Conservation (phyloP, 1,284 basidiomycete genomes). For the Moniliella sp. region DNA sequence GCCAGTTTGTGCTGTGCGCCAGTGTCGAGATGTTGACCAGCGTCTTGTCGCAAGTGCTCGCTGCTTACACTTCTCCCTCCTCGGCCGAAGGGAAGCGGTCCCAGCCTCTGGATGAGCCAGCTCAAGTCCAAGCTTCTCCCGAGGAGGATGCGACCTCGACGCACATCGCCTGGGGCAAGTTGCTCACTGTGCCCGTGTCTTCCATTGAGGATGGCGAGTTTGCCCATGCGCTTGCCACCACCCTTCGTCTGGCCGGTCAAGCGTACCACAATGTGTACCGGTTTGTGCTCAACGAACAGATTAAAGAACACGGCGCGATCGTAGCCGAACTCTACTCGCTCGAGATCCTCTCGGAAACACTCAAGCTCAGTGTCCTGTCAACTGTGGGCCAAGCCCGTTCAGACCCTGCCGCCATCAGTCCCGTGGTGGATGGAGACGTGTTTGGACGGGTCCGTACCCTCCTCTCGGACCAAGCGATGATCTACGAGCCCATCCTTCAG, state of each 20-base stretch:
- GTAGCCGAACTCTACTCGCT: constrained; percentile 14
- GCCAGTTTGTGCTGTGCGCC: constrained; percentile 66
- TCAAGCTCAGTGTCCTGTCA: constrained; percentile 74
- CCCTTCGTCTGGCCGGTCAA: constrained; percentile 19
- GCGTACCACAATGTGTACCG: constrained; percentile 23
- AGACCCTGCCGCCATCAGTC: constrained; percentile 1
- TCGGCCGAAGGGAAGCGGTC: no score
- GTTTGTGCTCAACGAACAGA: constrained; percentile 19
- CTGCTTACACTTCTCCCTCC: constrained; percentile 34
- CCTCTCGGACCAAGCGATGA: constrained; percentile 57
- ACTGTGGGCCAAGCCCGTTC: constrained; percentile 48
- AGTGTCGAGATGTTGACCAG: constrained; percentile 64
- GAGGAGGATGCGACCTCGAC: constrained; percentile 52
- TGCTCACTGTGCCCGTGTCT: constrained; percentile 27
- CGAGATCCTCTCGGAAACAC: constrained; percentile 14
- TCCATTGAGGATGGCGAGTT: constrained; percentile 44
- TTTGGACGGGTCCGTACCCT: constrained; percentile 52
- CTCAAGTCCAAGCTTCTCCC: no score
- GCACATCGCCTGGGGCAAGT: constrained; percentile 55
- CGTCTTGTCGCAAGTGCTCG: constrained; percentile 53
- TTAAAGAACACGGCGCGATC: constrained; percentile 8
- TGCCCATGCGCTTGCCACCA: constrained; percentile 15
- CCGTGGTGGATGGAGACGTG: constrained; percentile 42
- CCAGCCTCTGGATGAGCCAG: no score
- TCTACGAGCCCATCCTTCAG: constrained; percentile 58